Evolutionary conservation across 2,329 filamentous ascomycete genomes (phyloP).

Genomic region (Aspergillus unguis): DNA sequence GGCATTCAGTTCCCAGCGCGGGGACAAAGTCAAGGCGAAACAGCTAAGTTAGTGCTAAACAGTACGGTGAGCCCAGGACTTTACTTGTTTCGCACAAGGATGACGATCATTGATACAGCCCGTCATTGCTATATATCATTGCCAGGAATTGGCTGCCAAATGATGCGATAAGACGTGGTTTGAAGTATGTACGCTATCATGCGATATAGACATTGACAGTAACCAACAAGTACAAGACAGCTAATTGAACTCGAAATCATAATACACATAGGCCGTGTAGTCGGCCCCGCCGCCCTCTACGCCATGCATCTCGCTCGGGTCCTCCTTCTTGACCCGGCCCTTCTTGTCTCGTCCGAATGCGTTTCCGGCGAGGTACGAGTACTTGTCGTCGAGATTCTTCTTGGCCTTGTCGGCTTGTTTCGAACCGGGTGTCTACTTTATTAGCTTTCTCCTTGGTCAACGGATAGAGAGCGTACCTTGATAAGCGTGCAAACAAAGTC

Average conservation of each 20-base stretch:
- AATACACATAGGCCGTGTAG: constrained; percentile 96
- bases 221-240: constrained; percentile 9
- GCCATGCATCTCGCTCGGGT: constrained; percentile 76
- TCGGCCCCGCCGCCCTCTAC: constrained; percentile 71
- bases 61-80: not conserved
- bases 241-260: constrained; percentile 77
- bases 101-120: not conserved
- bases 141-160: too few relatives aligned
- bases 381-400: constrained; percentile 73
- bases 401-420: constrained; percentile 79
- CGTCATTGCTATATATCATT: too few relatives aligned
- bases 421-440: constrained; percentile 66
- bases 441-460: not conserved
- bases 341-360: constrained; percentile 93
- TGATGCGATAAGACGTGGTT: too few relatives aligned
- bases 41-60: too few relatives aligned
- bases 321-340: constrained; percentile 86
- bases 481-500: constrained; percentile 83
- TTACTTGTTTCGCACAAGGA: constrained; percentile 3
- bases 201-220: constrained; percentile 8
- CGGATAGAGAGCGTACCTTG: constrained; percentile 58
- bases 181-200: constrained; percentile 9
- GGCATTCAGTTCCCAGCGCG: constrained; percentile 3
- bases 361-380: constrained; percentile 90
- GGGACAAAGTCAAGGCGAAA: not conserved